Evolutionary conservation across 306 rosid genomes (phyloP).

Genomic region (Castanea mollissima): DNA sequence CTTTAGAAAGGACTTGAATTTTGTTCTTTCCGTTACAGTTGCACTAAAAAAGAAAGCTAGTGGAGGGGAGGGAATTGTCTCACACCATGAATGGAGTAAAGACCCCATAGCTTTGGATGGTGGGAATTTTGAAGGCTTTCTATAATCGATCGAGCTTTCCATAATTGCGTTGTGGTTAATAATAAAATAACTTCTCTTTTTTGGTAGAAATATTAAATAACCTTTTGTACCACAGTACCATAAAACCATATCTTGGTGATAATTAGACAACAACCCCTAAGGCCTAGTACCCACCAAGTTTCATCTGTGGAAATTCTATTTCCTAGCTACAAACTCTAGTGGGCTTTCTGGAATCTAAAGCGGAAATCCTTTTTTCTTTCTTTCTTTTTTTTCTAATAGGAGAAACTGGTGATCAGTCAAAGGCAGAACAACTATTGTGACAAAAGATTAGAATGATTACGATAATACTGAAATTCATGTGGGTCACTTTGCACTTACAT

Average conservation of each 20-base stretch:
- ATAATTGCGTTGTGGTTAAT: constrained; percentile 22
- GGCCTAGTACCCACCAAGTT: not conserved
- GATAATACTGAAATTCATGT: constrained; percentile 8
- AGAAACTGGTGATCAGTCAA: constrained; percentile 42
- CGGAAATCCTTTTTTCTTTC: not conserved
- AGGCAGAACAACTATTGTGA: constrained; percentile 13
- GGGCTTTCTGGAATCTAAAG: not conserved
- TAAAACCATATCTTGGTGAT: not conserved
- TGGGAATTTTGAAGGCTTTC: constrained; percentile 13
- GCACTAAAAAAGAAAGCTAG: constrained; percentile 6
- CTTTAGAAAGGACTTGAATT: constrained; percentile 5
- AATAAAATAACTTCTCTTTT: not conserved
- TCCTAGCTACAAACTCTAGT: no score
- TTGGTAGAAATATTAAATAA: no score
- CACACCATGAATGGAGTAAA: constrained; percentile 2
- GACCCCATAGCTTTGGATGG: constrained; percentile 19
- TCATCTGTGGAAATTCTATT: not conserved
- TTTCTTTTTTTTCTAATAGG: constrained; percentile 9
- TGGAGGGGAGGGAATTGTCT: constrained; percentile 16
- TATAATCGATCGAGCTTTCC: constrained; percentile 14
- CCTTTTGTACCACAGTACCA: constrained; percentile 4
- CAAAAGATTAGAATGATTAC: constrained; percentile 22
- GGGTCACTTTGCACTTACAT: constrained; percentile 7
- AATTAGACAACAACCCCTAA: not conserved
- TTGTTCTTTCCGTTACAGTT: constrained; percentile 21